A percentile compares a stretch with the other conserved stretches of the same genome.
These are phyloP conservation scores for Apostasia shenzhenica DNA, from an alignment of 106 monocot species.

Conservation along the genomic window DNA sequence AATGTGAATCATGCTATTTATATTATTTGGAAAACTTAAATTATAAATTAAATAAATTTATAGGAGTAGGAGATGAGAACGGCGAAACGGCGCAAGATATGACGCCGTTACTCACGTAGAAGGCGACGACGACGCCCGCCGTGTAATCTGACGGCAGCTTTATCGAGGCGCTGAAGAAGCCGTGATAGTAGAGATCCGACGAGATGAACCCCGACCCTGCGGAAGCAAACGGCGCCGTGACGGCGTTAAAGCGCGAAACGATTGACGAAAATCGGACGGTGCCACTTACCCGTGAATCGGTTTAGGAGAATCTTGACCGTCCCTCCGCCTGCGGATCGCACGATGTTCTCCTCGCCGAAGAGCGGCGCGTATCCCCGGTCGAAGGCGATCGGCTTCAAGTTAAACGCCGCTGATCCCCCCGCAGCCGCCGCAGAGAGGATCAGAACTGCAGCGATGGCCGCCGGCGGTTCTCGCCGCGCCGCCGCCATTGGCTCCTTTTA, in stretches of 20 bases:
- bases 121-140: conserved; percentile 22
- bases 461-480: neutral
- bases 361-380: conserved; percentile 40
- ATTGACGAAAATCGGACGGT: neutral
- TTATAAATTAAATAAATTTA: neutral
- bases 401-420: neutral
- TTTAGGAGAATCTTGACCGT: conserved; percentile 35
- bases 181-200: conserved; percentile 16
- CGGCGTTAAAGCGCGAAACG: neutral
- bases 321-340: conserved; percentile 24
- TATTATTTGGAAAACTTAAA: neutral
- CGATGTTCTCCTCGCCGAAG: conserved; percentile 43
- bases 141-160: conserved; percentile 19
- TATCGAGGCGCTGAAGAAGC: conserved; percentile 21
- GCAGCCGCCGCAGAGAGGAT: neutral
- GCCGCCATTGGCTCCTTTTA: neutral
- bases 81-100: neutral
- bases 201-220: conserved; percentile 20
- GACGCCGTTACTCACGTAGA: conserved; percentile 11
- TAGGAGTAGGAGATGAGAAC: neutral
- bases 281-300: conserved; percentile 34
- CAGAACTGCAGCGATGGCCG: neutral
- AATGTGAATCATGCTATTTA: neutral
- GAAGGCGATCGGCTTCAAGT: conserved; percentile 29
- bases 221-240: neutral